Evolutionary conservation across 768 basidiomycete genomes (phyloP).

Genomic region (Suillus lakei): DNA sequence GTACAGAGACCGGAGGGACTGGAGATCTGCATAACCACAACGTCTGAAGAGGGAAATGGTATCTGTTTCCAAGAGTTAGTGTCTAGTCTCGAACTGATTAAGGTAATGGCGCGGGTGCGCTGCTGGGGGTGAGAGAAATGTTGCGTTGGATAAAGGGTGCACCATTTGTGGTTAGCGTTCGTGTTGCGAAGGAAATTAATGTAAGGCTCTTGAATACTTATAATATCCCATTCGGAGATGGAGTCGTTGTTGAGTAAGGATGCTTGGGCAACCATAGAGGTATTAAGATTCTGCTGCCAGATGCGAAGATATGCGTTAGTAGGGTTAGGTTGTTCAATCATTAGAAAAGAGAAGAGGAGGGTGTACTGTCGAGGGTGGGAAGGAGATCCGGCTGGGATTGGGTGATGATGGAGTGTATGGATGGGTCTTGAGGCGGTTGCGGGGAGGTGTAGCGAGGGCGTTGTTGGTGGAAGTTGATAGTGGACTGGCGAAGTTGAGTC

Average conservation of each 20-base stretch:
- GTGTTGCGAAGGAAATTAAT: conserved; percentile 1
- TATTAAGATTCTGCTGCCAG: conserved; percentile 35
- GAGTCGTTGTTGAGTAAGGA: conserved; percentile 16
- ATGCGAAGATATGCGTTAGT: too few species aligned
- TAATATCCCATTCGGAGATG: background rate
- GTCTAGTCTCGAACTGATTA: conserved; percentile 20
- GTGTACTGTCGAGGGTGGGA: too few species aligned
- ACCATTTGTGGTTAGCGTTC: background rate
- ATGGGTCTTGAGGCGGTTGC: background rate
- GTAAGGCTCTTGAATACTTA: conserved; percentile 9
- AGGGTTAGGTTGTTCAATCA: background rate
- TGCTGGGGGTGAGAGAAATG: background rate
- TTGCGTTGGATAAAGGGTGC: background rate
- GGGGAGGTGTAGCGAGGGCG: too few species aligned
- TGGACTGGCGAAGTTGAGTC: background rate
- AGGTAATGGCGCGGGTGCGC: conserved; percentile 16
- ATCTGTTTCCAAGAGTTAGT: conserved; percentile 30
- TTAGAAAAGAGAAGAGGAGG: conserved; percentile 2
- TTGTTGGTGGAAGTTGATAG: too few species aligned
- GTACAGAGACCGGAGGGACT: background rate
- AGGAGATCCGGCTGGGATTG: too few species aligned
- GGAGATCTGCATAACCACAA: conserved; percentile 22
- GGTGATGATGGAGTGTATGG: too few species aligned
- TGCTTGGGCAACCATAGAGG: conserved; percentile 22
- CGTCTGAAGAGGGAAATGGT: conserved; percentile 19